These are phyloP conservation scores for Centaurea solstitialis DNA, from an alignment of 129 eudicot genomes.

Conservation along the genomic window DNA sequence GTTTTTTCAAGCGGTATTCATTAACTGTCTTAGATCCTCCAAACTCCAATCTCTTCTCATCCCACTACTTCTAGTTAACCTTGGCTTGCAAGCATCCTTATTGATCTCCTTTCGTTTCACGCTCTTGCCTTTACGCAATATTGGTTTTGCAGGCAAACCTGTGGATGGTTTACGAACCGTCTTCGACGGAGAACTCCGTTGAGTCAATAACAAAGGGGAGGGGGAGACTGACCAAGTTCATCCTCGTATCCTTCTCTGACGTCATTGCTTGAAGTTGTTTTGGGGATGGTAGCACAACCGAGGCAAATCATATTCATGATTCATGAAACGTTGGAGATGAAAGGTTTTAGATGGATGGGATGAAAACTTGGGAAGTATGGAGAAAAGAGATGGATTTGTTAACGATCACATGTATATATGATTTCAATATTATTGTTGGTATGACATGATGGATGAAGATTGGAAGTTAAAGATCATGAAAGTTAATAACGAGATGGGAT, in stretches of 20 bases:
- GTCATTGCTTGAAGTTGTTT: slow-evolving; percentile 39
- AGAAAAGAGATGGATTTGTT: slow-evolving; percentile 15
- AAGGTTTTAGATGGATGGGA: slow-evolving; percentile 1
- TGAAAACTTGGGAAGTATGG: slow-evolving; percentile 18
- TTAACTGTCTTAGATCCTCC: slow-evolving; percentile 36
- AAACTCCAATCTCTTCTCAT: slow-evolving; percentile 64
- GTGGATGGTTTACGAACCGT: slow-evolving; percentile 18
- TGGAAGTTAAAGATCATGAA: slow-evolving; percentile 1
- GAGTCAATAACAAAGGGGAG: slow-evolving; percentile 7
- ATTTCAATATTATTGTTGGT: slow-evolving; percentile 13
- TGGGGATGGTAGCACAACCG: slow-evolving; percentile 40
- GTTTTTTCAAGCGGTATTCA: slow-evolving; percentile 14
- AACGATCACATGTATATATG: slow-evolving; percentile 6
- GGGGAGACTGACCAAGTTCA: slow-evolving; percentile 19
- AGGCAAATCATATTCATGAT: slow-evolving; percentile 41
- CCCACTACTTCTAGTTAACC: slow-evolving; percentile 46
- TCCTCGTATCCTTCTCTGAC: slow-evolving; percentile 20
- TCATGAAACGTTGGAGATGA: not conserved
- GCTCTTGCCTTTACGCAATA: slow-evolving; percentile 15
- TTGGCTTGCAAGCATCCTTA: slow-evolving; percentile 26
- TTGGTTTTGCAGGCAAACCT: slow-evolving; percentile 19
- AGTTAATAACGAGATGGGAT: not conserved
- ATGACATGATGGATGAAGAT: slow-evolving; percentile 5
- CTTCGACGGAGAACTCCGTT: slow-evolving; percentile 24
- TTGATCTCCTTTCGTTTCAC: slow-evolving; percentile 24